Conservation (phyloP, 1,284 basidiomycete genomes). For the Puccinia hordei region DNA sequence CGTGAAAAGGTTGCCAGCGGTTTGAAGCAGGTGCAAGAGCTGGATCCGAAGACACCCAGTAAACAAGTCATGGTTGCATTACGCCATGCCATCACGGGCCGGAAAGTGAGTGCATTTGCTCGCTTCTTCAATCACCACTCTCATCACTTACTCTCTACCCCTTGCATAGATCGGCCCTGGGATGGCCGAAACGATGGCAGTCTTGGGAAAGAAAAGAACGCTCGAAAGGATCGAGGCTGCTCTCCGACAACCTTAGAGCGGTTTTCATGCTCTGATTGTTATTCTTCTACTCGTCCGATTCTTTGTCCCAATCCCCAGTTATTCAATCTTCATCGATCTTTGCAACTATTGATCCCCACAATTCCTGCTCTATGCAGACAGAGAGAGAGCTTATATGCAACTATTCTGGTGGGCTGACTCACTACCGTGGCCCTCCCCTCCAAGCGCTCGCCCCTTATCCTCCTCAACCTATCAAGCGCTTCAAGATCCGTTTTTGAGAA, state of each 20-base stretch:
- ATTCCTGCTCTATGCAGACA: too few relatives aligned
- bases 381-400: too few relatives aligned
- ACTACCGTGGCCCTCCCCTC: too few relatives aligned
- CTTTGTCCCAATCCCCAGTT: too few relatives aligned
- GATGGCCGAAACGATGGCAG: slow-evolving; percentile 62
- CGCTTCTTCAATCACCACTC: too few relatives aligned
- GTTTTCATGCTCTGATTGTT: too few relatives aligned
- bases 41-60: slow-evolving; percentile 63
- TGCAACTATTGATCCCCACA: too few relatives aligned
- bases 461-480: too few relatives aligned
- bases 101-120: slow-evolving; percentile 65
- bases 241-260: background rate
- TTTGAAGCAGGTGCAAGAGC: slow-evolving; percentile 58
- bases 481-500: too few relatives aligned
- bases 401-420: too few relatives aligned
- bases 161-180: slow-evolving; percentile 63
- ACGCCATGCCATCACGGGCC: slow-evolving; percentile 74
- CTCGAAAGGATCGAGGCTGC: slow-evolving; percentile 49
- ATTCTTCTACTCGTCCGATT: background rate
- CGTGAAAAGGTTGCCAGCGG: slow-evolving; percentile 55
- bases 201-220: slow-evolving; percentile 61
- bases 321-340: too few relatives aligned
- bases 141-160: background rate
- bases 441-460: too few relatives aligned
- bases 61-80: slow-evolving; percentile 71